Conservation (phyloP, 768 basidiomycete genomes). For the Butyriboletus loyo region DNA sequence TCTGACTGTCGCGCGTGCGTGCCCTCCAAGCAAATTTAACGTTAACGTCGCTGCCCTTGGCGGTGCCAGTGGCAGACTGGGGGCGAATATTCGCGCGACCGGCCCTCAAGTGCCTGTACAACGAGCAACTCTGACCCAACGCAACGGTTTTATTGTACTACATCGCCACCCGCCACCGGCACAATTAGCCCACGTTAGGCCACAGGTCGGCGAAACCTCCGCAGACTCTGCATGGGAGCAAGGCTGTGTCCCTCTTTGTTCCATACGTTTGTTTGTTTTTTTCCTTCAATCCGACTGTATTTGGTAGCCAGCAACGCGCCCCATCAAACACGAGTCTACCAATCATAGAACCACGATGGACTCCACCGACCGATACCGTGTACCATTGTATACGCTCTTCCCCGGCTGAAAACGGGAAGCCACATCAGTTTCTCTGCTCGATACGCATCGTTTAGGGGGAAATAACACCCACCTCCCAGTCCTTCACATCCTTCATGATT, state of each 20-base stretch:
- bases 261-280: slow-evolving; percentile 14
- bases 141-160: slow-evolving; percentile 28
- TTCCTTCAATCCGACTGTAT: slow-evolving; percentile 8
- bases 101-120: slow-evolving; percentile 15
- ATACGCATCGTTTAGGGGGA: slow-evolving; percentile 23
- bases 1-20: background rate
- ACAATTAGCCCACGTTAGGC: slow-evolving; percentile 16
- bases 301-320: slow-evolving; percentile 5
- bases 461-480: slow-evolving; percentile 79
- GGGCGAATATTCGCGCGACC: slow-evolving; percentile 8
- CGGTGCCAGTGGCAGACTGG: slow-evolving; percentile 5
- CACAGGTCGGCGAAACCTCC: background rate
- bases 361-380: slow-evolving; percentile 59
- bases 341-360: slow-evolving; percentile 58
- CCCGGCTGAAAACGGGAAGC: slow-evolving; percentile 54
- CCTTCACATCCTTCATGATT: slow-evolving; percentile 93
- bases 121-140: slow-evolving; percentile 11
- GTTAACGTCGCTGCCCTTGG: slow-evolving; percentile 5
- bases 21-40: slow-evolving; percentile 11
- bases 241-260: slow-evolving; percentile 21
- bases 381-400: slow-evolving; percentile 81
- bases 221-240: slow-evolving; percentile 2
- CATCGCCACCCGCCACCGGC: slow-evolving; percentile 35
- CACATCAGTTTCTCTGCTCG: slow-evolving; percentile 15
- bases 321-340: slow-evolving; percentile 9